Base-by-base conservation (phyloP, 129 eudicot species). In the Scalesia atractyloides region DNA sequence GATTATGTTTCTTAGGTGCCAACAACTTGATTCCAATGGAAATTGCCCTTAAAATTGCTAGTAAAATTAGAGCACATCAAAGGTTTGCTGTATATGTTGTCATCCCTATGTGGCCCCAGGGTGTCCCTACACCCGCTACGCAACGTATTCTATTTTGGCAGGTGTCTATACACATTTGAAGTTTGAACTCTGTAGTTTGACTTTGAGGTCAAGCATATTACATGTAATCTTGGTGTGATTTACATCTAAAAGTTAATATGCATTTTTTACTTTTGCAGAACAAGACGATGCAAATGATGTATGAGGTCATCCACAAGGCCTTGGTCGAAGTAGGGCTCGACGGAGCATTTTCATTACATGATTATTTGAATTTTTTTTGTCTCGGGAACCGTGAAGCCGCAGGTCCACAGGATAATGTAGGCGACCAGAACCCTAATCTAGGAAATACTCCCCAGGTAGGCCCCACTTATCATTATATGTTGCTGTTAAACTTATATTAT, bases 241-340 rank as follows among this genome's bases (percentile, higher is more conserved):
- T 13, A 37, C 12, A 13, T 56, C 34, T 20, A 20, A 34, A 70
- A 52, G 22, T 18, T n/a, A 26, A 48, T 2, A 37, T 10, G 8
- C 48, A 52, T 37, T 12, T 64, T 69, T 3, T 56, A 19, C 66
- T 20, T 54, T 69, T 65, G 61, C 87, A 93, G 97, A 81, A 93
- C 54, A 93, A 89, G 80, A 93, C 98, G 26, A 92, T 92, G 96
- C 96, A 89, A 92, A 92, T 92, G 98, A 92, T 92, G 98, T 92
- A 92, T 58, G 97, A 93, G 84, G 90, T 90, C 5, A 89, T 93
- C 9, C 68, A 86, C 80, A 89, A 86, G 89, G 96, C 98, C 57
- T 73, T 93, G 53, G 89, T 82, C 44, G 96, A 93, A 80, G 98
- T 86, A 16, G 96, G 96, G 63, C 98, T 93, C 39, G 97, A 93